A percentile compares a stretch with the other conserved stretches of the same genome.
Conservation (phyloP, 2,329 filamentous ascomycete genomes). For the Penicillium sp. region DNA sequence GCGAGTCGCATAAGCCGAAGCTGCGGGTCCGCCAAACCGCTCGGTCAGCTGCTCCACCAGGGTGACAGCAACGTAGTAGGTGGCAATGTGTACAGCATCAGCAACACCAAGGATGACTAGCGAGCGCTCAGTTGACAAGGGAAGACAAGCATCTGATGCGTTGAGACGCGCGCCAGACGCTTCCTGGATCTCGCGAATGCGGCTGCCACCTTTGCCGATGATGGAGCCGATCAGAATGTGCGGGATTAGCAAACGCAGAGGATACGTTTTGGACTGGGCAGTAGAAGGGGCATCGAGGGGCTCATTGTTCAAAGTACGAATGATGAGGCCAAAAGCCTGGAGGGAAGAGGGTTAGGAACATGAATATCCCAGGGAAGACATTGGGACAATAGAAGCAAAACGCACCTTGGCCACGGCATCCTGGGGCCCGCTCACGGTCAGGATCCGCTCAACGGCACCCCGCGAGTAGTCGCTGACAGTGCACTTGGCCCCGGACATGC, state of each 20-base stretch:
- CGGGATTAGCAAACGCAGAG: slow-evolving; percentile 86
- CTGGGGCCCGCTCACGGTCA: slow-evolving; percentile 93
- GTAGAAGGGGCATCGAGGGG: slow-evolving; percentile 81
- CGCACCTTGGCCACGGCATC: slow-evolving; percentile 92
- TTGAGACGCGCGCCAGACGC: slow-evolving; percentile 94
- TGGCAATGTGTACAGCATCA: slow-evolving; percentile 96
- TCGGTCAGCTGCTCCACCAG: slow-evolving; percentile 95
- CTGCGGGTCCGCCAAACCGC: slow-evolving; percentile 88
- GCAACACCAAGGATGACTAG: slow-evolving; percentile 96
- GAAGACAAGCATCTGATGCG: slow-evolving; percentile 89
- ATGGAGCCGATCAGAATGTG: slow-evolving; percentile 98
- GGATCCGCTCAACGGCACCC: slow-evolving; percentile 91
- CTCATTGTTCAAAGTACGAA: slow-evolving; percentile 96
- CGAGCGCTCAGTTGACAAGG: slow-evolving; percentile 93
- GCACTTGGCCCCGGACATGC: slow-evolving; percentile 93
- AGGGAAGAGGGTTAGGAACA: no score
- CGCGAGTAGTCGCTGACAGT: slow-evolving; percentile 98
- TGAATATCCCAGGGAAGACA: no score
- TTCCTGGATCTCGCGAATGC: slow-evolving; percentile 97
- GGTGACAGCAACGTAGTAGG: slow-evolving; percentile 98
- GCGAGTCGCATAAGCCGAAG: slow-evolving; percentile 94
- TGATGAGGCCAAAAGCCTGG: slow-evolving; percentile 93
- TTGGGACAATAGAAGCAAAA: slow-evolving; percentile 18
- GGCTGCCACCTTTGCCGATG: slow-evolving; percentile 92
- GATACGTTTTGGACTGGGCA: slow-evolving; percentile 93